Percentiles rank a stretch among this genome's conserved stretches.
Evolutionary conservation across 345 rosid species (phyloP).

Genomic region (Boechera stricta): DNA sequence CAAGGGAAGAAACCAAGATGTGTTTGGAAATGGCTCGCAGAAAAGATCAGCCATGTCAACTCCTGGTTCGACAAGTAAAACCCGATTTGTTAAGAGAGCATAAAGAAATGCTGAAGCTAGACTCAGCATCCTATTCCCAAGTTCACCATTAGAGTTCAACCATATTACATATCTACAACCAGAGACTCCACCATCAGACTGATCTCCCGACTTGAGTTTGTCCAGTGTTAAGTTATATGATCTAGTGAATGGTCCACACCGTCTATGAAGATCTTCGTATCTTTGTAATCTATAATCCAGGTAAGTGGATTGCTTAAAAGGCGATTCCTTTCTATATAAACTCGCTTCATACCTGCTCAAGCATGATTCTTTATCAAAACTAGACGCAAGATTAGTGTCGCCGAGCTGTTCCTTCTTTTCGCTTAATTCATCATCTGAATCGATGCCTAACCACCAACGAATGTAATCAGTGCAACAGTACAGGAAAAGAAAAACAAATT

Average conservation of each 20-base stretch:
- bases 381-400: conserved; percentile 1
- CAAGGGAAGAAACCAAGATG: conserved; percentile 44
- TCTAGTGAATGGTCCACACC: conserved; percentile 43
- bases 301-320: conserved; percentile 41
- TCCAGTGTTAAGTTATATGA: conserved; percentile 34
- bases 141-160: conserved; percentile 16
- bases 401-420: conserved; percentile 14
- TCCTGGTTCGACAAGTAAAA: conserved; percentile 43
- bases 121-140: conserved; percentile 49
- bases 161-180: conserved; percentile 33
- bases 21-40: conserved; percentile 49
- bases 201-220: conserved; percentile 32
- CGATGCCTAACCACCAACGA: conserved; percentile 10
- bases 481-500: not conserved
- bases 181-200: conserved; percentile 29
- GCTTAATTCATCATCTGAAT: conserved; percentile 13
- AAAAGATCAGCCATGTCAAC: conserved; percentile 45
- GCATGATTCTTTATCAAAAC: conserved; percentile 43
- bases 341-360: conserved; percentile 41
- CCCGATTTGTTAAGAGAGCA: conserved; percentile 50
- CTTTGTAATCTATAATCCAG: conserved; percentile 38
- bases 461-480: conserved; percentile 4
- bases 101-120: conserved; percentile 52
- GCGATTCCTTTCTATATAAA: conserved; percentile 37
- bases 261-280: conserved; percentile 47